Conservation (phyloP, 2,329 filamentous ascomycete species). For the Aureobasidium sp. region DNA sequence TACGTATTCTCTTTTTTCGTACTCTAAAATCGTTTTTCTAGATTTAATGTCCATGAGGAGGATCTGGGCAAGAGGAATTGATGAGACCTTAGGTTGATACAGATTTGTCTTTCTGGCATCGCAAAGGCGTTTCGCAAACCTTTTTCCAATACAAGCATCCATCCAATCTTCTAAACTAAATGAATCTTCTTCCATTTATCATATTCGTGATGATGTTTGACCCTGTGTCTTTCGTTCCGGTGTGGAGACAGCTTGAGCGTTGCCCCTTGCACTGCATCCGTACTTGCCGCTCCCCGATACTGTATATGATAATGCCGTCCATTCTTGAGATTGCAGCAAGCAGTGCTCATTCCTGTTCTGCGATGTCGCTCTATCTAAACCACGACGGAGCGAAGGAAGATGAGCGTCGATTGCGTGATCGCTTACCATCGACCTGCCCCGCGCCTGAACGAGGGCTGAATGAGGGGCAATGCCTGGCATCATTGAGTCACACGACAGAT, state of each 20-base stretch:
- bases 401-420: not conserved
- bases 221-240: too few species aligned
- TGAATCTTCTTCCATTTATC: not conserved
- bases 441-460: not conserved
- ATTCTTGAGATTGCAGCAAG: not conserved
- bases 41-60: constrained; percentile 9
- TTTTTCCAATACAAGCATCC: constrained; percentile 4
- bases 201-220: not conserved
- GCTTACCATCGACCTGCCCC: not conserved
- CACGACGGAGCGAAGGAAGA: not conserved
- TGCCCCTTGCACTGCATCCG: not conserved
- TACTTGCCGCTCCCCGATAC: not conserved
- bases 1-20: constrained; percentile 14
- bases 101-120: constrained; percentile 7
- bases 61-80: not conserved
- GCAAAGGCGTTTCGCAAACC: constrained; percentile 6
- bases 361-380: not conserved
- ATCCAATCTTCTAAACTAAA: not conserved
- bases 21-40: constrained; percentile 4
- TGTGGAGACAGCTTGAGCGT: not conserved
- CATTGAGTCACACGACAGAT: not conserved
- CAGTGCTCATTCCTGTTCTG: not conserved
- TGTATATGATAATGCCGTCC: not conserved
- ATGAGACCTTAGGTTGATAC: constrained; percentile 8
- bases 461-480: not conserved